Base-by-base conservation (phyloP, 1,139 yeast species). In the Protomyces inouyei region DNA sequence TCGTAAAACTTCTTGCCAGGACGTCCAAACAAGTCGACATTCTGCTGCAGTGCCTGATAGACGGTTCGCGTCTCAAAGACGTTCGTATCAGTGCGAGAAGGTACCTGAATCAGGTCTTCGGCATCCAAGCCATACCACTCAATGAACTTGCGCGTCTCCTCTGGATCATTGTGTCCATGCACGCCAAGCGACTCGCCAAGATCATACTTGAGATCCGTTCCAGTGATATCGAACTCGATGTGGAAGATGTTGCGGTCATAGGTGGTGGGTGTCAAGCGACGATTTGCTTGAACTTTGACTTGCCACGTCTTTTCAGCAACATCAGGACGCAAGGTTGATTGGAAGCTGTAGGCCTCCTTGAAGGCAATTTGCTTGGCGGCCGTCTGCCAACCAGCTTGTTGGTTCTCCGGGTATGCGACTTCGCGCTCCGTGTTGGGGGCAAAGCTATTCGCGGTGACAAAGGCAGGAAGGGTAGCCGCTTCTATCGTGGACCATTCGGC, bases 151-250 rank as follows among this genome's bases (percentile, higher is more conserved):
- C 80, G 83, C 60, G 91, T 97, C 59, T 79, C 82, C 40, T 78
- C 82, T 45, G 80, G 75, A 69, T 84, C 82, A 78, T 93, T 93
- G 73, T 95, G 86, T 56, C 96, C 97, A 73, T 93, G 98, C 67
- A 93, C 84, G 73, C 98, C 98, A 68, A 93, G 83, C 8, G 98
- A 97, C 79, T 93, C 98, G 75, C 98, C 98, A 73, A 93, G 88
- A 69, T 86, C 95, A 74, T 93, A 93, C 63, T 84, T 89, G 74
- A 93, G 81, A 36, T 95, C 97, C 52, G 98, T 91, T 61, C 96
- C 96, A 60, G 92, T 78, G 71, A 86, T 83, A 75, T 93, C 98
- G 71, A 93, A 89, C 77, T 93, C 98, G 71, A 93, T 87, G 75
- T 93, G 97, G 91, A 93, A 93, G 73, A 93, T 92, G 76, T 93